Evolutionary conservation across 345 rosid species (phyloP).

Genomic region (Populus simonii): DNA sequence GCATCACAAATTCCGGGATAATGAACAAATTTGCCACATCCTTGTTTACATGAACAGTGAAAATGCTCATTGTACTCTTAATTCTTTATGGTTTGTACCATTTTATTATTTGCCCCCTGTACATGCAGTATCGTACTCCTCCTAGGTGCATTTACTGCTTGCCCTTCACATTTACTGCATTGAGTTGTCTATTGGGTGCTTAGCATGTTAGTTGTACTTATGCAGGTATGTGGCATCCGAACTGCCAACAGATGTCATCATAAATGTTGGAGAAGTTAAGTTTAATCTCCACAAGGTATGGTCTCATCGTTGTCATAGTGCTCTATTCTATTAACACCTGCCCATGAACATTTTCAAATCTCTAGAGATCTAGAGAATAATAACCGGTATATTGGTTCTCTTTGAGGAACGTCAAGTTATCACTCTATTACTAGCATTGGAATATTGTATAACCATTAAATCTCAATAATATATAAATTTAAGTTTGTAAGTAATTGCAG

Average conservation of each 20-base stretch:
- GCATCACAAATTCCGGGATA: background rate
- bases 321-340: background rate
- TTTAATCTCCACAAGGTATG: slow-evolving; percentile 85
- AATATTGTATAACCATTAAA: background rate
- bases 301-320: background rate
- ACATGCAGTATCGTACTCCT: background rate
- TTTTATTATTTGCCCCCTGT: background rate
- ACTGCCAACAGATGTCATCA: slow-evolving; percentile 64
- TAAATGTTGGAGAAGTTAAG: slow-evolving; percentile 69
- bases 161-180: background rate
- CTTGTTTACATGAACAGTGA: background rate
- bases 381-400: background rate
- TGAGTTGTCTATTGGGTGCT: slow-evolving; percentile 7
- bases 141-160: slow-evolving; percentile 8
- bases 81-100: background rate
- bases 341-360: background rate
- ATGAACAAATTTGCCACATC: background rate
- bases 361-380: background rate
- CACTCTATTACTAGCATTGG: background rate
- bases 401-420: background rate
- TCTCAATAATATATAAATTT: background rate
- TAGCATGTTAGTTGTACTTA: slow-evolving; percentile 16
- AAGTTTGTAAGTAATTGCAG: background rate
- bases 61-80: background rate
- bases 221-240: slow-evolving; percentile 72